A percentile compares a stretch with the other conserved stretches of the same genome.
phyloP scores from a whole-genome alignment of 257 asterid genomes.

The Capsicum baccatum region DNA sequence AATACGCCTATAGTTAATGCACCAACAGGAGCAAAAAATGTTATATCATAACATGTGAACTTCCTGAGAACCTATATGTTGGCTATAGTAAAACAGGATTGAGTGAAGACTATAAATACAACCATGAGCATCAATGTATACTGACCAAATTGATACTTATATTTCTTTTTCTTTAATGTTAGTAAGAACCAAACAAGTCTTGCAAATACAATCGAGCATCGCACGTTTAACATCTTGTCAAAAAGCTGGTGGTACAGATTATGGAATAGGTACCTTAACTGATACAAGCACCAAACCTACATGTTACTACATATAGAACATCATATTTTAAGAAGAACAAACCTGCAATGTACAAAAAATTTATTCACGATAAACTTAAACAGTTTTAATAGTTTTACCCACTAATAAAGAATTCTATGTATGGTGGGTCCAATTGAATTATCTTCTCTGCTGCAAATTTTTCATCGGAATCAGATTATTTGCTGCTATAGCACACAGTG shows the following conservation, averaged over 20 bases:
- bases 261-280: no score
- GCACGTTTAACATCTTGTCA: not conserved
- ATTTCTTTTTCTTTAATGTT: slow-evolving; percentile 83
- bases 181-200: slow-evolving; percentile 94
- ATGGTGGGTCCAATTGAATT: no score
- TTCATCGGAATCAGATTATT: no score
- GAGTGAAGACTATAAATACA: slow-evolving; percentile 74
- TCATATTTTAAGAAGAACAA: slow-evolving; percentile 25
- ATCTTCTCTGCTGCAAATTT: no score
- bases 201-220: slow-evolving; percentile 31
- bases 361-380: no score
- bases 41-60: no score
- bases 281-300: not conserved
- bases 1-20: not conserved
- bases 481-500: no score
- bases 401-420: no score
- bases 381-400: no score
- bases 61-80: slow-evolving; percentile 42
- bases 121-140: slow-evolving; percentile 92
- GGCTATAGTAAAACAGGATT: slow-evolving; percentile 80
- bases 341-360: slow-evolving; percentile 86
- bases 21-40: not conserved
- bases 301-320: slow-evolving; percentile 8
- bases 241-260: no score
- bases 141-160: slow-evolving; percentile 91